These are phyloP conservation scores for Nephelium lappaceum DNA, from an alignment of 345 rosid genomes.

Conservation along the genomic window DNA sequence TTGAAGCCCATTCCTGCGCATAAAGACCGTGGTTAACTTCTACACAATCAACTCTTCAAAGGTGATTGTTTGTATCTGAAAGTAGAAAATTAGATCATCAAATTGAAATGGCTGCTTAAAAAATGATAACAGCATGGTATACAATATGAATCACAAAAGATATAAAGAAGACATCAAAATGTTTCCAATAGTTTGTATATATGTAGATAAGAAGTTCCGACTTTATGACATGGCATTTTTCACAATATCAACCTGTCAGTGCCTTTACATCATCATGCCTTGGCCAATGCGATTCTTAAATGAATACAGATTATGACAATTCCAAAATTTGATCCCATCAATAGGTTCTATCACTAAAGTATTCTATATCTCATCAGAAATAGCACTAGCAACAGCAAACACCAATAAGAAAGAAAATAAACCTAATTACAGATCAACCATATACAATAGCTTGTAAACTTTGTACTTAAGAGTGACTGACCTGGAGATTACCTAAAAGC, in stretches of 20 bases:
- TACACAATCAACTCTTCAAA: slow-evolving; percentile 8
- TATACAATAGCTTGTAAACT: not conserved
- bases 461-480: not conserved
- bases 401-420: not conserved
- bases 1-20: slow-evolving; percentile 89
- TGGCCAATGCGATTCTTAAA: too few relatives aligned
- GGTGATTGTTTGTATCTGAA: not conserved
- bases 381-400: not conserved
- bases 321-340: not conserved
- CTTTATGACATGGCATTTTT: not conserved
- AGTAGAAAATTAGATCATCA: not conserved
- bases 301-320: too few relatives aligned
- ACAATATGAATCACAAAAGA: not conserved
- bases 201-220: not conserved
- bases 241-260: not conserved
- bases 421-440: not conserved
- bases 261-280: not conserved
- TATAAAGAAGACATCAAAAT: too few relatives aligned
- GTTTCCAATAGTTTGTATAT: too few relatives aligned
- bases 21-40: slow-evolving; percentile 7
- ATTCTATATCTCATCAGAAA: not conserved
- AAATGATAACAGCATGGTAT: not conserved
- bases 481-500: not conserved
- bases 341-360: not conserved
- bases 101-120: not conserved